Evolutionary conservation across 768 basidiomycete genomes (phyloP).

Genomic region (Filobasidium wieringae): DNA sequence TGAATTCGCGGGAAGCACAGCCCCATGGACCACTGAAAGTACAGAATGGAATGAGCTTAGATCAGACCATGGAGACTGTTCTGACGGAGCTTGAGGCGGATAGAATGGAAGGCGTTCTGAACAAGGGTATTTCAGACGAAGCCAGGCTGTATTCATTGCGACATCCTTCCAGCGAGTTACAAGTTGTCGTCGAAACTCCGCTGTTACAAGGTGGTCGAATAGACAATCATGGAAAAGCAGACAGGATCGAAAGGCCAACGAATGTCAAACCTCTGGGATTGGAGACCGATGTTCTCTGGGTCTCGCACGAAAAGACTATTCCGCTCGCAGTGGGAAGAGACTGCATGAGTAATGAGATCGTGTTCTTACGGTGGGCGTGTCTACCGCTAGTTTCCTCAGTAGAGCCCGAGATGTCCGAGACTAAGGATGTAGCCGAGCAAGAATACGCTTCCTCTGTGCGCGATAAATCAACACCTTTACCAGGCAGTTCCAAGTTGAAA

Average conservation of each 20-base stretch:
- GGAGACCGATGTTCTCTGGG: background rate
- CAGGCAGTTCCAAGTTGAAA: background rate
- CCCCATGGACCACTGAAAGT: slow-evolving; percentile 4
- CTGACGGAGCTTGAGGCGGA: slow-evolving; percentile 30
- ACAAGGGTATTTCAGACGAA: slow-evolving; percentile 3
- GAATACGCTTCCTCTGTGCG: too few species aligned
- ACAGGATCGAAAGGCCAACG: background rate
- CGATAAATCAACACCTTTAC: background rate
- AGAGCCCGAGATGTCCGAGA: background rate
- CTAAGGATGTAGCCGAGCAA: background rate
- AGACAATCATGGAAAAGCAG: background rate
- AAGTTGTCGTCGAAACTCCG: background rate
- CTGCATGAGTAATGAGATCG: slow-evolving; percentile 16
- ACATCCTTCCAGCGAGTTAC: slow-evolving; percentile 28
- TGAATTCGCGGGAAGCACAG: slow-evolving; percentile 8
- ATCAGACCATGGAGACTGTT: slow-evolving; percentile 13
- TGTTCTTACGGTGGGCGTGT: slow-evolving; percentile 24
- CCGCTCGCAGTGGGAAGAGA: slow-evolving; percentile 15
- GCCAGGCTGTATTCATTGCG: slow-evolving; percentile 23
- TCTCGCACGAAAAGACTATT: background rate
- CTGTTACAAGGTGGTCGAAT: background rate
- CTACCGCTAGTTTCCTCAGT: background rate
- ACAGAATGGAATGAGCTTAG: slow-evolving; percentile 14
- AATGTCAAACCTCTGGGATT: background rate
- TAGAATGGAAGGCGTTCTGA: background rate